phyloP scores from a whole-genome alignment of 2,329 filamentous ascomycete species.

The Periconia digitata region DNA sequence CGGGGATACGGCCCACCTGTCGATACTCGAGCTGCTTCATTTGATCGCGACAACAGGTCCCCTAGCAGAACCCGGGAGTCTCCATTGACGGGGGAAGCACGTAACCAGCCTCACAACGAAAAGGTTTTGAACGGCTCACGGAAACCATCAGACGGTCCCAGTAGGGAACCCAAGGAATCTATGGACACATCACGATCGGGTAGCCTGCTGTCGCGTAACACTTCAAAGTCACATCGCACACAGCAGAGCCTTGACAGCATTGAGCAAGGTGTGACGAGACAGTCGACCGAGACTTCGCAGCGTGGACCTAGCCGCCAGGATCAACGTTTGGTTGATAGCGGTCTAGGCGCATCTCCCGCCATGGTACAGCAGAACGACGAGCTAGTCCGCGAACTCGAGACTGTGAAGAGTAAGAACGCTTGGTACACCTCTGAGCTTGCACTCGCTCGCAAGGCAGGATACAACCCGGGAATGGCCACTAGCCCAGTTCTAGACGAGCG shows the following conservation, averaged over 20 bases:
- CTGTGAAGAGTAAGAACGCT: conserved; percentile 81
- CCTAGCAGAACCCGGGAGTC: conserved; percentile 47
- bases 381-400: conserved; percentile 83
- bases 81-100: conserved; percentile 25
- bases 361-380: conserved; percentile 68
- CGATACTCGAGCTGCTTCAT: conserved; percentile 45
- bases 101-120: conserved; percentile 12
- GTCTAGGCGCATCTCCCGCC: conserved; percentile 60
- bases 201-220: conserved; percentile 37
- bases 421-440: conserved; percentile 97
- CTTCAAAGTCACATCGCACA: conserved; percentile 53
- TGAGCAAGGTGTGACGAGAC: conserved; percentile 37
- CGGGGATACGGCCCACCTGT: conserved; percentile 48
- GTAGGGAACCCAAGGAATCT: conserved; percentile 36
- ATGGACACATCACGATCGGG: conserved; percentile 38
- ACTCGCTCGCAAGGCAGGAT: conserved; percentile 86
- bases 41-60: conserved; percentile 52
- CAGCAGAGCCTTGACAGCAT: conserved; percentile 68
- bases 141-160: conserved; percentile 33
- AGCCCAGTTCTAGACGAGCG: conserved; percentile 76
- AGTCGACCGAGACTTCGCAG: conserved; percentile 35
- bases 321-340: conserved; percentile 59
- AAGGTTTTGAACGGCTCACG: conserved; percentile 17
- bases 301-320: conserved; percentile 36
- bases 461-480: conserved; percentile 69